A percentile compares a stretch with the other conserved stretches of the same genome.
Conservation (phyloP, 768 basidiomycete species). For the Boletus rubroflammeus region DNA sequence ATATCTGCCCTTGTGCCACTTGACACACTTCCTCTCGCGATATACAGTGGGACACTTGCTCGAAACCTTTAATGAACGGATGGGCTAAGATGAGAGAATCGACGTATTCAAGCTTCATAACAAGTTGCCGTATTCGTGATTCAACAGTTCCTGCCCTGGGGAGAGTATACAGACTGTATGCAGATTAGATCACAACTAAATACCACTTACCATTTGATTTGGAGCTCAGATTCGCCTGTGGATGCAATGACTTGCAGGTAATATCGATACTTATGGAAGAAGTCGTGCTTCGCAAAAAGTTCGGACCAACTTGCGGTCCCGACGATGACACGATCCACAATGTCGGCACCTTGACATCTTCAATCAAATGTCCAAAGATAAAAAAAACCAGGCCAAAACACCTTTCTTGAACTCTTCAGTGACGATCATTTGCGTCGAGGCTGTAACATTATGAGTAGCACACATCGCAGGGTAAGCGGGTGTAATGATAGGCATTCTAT, state of each 20-base stretch:
- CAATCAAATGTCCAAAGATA: conserved; percentile 7
- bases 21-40: conserved; percentile 83
- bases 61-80: conserved; percentile 93
- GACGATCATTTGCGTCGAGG: conserved; percentile 94
- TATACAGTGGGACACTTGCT: conserved; percentile 79
- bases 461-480: conserved; percentile 99
- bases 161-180: conserved; percentile 12
- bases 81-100: conserved; percentile 90
- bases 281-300: conserved; percentile 93
- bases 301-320: conserved; percentile 86
- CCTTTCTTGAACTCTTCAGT: conserved; percentile 95
- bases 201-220: conserved; percentile 81
- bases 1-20: conserved; percentile 85
- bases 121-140: conserved; percentile 90
- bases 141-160: conserved; percentile 94
- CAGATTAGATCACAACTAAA: not conserved
- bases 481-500: conserved; percentile 99
- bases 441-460: conserved; percentile 95
- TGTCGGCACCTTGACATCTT: conserved; percentile 69
- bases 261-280: conserved; percentile 95
- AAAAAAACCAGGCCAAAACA: conserved; percentile 20
- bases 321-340: conserved; percentile 89
- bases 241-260: conserved; percentile 96
- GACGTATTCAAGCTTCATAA: conserved; percentile 97
- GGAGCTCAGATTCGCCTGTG: conserved; percentile 75